A percentile compares a stretch with the other conserved stretches of the same genome.
Conservation (phyloP, 352 stramenopile species). For the Phytopythium montanum region DNA sequence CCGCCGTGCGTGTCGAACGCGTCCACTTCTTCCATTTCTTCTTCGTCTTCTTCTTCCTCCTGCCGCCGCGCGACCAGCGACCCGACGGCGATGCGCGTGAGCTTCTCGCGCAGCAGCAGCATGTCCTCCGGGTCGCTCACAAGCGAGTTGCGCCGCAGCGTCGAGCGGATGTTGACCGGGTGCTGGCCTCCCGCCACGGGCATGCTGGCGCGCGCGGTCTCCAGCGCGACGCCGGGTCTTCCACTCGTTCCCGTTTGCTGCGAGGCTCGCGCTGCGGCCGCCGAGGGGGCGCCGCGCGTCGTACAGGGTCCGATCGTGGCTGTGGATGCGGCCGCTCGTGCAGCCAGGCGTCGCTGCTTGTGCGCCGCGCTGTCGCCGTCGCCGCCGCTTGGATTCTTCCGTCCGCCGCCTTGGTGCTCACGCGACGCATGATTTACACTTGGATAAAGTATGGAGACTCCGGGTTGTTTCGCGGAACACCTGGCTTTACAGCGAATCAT, state of each 20-base stretch:
- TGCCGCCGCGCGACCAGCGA: not conserved
- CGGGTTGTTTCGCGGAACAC: no score
- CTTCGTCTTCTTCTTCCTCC: conserved; percentile 5
- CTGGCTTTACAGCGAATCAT: not conserved
- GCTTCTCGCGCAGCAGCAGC: conserved; percentile 67
- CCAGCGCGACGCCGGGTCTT: not conserved
- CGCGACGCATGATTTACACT: no score
- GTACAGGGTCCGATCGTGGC: not conserved
- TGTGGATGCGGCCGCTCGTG: not conserved
- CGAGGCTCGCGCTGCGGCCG: not conserved
- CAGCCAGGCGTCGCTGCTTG: no score
- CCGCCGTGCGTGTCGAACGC: conserved; percentile 12
- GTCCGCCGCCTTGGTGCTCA: no score
- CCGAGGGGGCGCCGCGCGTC: not conserved
- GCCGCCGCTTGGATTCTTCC: no score
- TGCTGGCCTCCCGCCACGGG: conserved; percentile 4
- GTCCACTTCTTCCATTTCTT: conserved; percentile 17
- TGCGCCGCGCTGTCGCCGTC: no score
- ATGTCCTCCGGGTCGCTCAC: conserved; percentile 65
- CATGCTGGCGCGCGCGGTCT: conserved; percentile 1
- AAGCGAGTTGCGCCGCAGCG: conserved; percentile 46
- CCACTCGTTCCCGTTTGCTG: not conserved
- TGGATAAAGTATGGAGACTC: no score
- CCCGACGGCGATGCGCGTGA: conserved; percentile 63
- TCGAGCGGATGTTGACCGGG: conserved; percentile 29